phyloP scores from a whole-genome alignment of 108 stramenopile genomes.

The Fragilaria crotonensis region DNA sequence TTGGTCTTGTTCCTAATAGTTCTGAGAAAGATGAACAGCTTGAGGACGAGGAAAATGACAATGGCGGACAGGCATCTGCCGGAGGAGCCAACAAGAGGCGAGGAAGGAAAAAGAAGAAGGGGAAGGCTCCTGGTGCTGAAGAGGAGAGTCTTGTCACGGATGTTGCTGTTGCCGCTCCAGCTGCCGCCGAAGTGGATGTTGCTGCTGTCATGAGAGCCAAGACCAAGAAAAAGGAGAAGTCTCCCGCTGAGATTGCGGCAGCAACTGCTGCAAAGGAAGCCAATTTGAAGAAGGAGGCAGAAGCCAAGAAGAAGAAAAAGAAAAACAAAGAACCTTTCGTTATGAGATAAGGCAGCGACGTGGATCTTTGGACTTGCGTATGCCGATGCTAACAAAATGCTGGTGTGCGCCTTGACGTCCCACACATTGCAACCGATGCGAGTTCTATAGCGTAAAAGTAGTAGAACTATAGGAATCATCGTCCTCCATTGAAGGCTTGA shows the following conservation, averaged over 20 bases:
- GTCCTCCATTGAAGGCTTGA: too few relatives aligned
- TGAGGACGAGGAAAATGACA: constrained; percentile 9
- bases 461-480: too few relatives aligned
- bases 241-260: constrained; percentile 14
- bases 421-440: too few relatives aligned
- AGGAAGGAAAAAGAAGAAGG: constrained; percentile 20
- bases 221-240: constrained; percentile 13
- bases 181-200: constrained; percentile 15
- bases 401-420: too few relatives aligned
- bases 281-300: constrained; percentile 5
- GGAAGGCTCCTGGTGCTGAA: background rate
- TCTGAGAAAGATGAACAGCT: constrained; percentile 7
- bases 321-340: constrained; percentile 11
- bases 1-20: constrained; percentile 9
- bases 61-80: background rate
- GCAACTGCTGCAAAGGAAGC: constrained; percentile 19
- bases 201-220: constrained; percentile 33
- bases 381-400: too few relatives aligned
- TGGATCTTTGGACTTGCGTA: too few relatives aligned
- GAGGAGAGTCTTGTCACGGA: background rate
- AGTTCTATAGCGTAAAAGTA: too few relatives aligned
- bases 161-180: background rate
- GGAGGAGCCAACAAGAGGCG: constrained; percentile 3
- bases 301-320: constrained; percentile 14
- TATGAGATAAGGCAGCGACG: too few relatives aligned